Evolutionary conservation across 225 moss, liverwort and hornwort species (phyloP), one percentile per base, ranked within the genome.

Genomic region (Sphagnum contortum): DNA sequence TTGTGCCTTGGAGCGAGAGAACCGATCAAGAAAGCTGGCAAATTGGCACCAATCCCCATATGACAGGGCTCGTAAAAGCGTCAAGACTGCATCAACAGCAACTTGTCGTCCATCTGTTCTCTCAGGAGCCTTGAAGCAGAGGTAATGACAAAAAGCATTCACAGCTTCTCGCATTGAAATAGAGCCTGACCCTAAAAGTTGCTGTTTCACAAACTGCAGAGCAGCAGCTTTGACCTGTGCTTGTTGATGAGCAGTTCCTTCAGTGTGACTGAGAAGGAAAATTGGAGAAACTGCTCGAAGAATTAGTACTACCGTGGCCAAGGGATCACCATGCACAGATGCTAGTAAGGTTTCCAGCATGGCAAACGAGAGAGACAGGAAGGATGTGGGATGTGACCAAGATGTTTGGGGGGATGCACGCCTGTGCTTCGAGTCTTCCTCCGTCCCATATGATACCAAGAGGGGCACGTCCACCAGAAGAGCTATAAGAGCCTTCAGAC

Each of bases 111-210:
- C 81, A 47, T 85, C 84, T 3, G 73, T 75, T 69, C 68, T 81
- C 46, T 85, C 81, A 59, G 84, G 84, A 54, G 84, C 75, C 70
- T 78, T 80, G 57, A 75, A 76, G 48, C 81, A 85, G n/a, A 85
- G 64, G n/a, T 78, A 85, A 5, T 75, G 81, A 12, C 81, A 70
- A 45, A 85, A 59, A 70, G 81, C 81, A 4, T 73, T 71, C 11
- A 77, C 76, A 52, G 80, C 80, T 45, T 71, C 61, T 47, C 70
- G 71, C 56, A 68, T 66, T 12, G 60, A 9, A 44, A 3, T 55
- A 10, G 57, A 73, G 48, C 59, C 62, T n/a, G 67, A 50, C 48
- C 63, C 58, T 50, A 78, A 49, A 44, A 77, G 60, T 3, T 70
- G 67, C 8, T 44, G 61, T 11, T 65, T 70, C 6, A 81, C 73